Base-by-base conservation (phyloP, 2,329 filamentous ascomycete genomes). In the Ophiostoma himal-ulmi region DNA sequence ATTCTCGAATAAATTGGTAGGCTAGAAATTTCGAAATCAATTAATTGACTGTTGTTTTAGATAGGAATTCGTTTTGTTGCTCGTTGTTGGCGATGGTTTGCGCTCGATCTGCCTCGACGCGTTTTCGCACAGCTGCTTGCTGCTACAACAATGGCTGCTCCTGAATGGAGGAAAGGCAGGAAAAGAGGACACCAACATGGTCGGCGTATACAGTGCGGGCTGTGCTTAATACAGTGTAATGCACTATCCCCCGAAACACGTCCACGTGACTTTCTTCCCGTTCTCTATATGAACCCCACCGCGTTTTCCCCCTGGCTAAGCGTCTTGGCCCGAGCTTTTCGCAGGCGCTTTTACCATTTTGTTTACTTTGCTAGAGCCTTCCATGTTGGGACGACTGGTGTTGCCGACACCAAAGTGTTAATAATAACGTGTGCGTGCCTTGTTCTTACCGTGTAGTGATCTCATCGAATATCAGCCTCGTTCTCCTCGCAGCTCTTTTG, bases 361-460 rank as follows among this genome's bases (percentile, higher is more conserved):
- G 73, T 74, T 74, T 74, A 74, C 73, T 74, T 72, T 73, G 68
- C 62, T 41, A 26, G 66, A 67, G 70, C 67, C 68, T 67, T 71
- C 69, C 37, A 66, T 36, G 34, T 22, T 65, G 37, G 37, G 37
- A 44, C n/a, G 8, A 20, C 64, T 41, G 11, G 20, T 26, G 52
- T 22, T 26, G 52, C 52, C 44, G 11, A 57, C 11, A n/a, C 22
- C 52, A 26, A 48, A 48, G 44, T 48, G 44, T 20, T 48, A 48
- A n/a, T 48, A 48, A n/a, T 8, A n/a, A 57, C 52, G 52, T 57
- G 52, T 57, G 52, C 52, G n/a, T 57, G 52, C 52, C 52, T 57
- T 57, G 52, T 57, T 57, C 22, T n/a, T 39, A 10, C 62, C 13
- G 34, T 64, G 62, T 22, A n/a, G 34, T 39, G 34, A 65, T 65